A percentile compares a stretch with the other conserved stretches of the same genome.
Conservation (phyloP, 208 protist species). For the Acanthamoeba healyi region DNA sequence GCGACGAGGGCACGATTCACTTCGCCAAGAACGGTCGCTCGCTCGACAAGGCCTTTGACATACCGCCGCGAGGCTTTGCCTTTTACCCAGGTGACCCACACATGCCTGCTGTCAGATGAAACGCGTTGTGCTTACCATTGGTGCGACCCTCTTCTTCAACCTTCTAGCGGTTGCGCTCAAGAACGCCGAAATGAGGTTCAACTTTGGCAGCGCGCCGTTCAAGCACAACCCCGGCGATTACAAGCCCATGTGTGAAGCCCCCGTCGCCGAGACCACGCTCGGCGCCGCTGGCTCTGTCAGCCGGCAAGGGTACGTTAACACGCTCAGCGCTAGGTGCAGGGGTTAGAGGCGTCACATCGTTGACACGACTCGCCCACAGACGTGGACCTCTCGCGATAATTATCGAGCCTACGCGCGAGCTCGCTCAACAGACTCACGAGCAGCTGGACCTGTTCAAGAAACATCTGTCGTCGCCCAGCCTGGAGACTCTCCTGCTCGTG, state of each 20-base stretch:
- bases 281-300: background rate
- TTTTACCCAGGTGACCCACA: slow-evolving; percentile 5
- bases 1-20: slow-evolving; percentile 68
- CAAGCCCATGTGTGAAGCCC: slow-evolving; percentile 46
- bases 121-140: no score
- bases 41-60: slow-evolving; percentile 81
- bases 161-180: slow-evolving; percentile 70
- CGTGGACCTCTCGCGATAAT: slow-evolving; percentile 78
- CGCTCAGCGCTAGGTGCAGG: background rate
- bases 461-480: slow-evolving; percentile 76
- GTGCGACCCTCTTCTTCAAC: background rate
- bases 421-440: slow-evolving; percentile 85
- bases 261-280: slow-evolving; percentile 11
- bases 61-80: slow-evolving; percentile 42
- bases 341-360: no score
- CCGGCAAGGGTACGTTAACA: background rate
- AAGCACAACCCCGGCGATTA: slow-evolving; percentile 74
- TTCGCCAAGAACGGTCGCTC: slow-evolving; percentile 85
- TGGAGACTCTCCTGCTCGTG: slow-evolving; percentile 76
- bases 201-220: slow-evolving; percentile 81
- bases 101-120: background rate
- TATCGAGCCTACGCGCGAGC: slow-evolving; percentile 86
- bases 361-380: no score
- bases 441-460: slow-evolving; percentile 79
- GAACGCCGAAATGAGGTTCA: slow-evolving; percentile 85